Evolutionary conservation across 495 filamentous ascomycete species (phyloP), one percentile per base, ranked within the genome.

Genomic region (Aspergillus olivimuriae): DNA sequence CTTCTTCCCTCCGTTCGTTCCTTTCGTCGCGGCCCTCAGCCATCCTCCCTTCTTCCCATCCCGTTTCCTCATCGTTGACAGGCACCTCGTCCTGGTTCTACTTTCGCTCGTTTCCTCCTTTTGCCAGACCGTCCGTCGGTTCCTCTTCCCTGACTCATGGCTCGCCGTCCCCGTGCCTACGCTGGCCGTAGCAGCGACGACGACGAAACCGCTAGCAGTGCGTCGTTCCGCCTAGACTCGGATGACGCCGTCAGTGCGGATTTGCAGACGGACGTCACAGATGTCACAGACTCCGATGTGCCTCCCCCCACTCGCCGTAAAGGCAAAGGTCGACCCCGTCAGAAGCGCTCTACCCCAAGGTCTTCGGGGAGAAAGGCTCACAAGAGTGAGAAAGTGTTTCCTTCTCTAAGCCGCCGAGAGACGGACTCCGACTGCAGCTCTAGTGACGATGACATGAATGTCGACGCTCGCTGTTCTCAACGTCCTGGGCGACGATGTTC

Each of bases 371-470:
- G 31, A 10, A 33, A 33, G 31, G 31, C n/a, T n/a, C n/a, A n/a
- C n/a, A 32, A 32, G 14, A 32, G 31, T 33, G 31, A 33, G 31
- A 33, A 33, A 33, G 31, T 11, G 31, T 33, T 15, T 33, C 31
- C 31, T 33, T 33, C 31, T 11, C 31, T 33, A 33, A 11, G 31
- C 31, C 31, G 31, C 31, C 31, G 31, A 33, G 31, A 15, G 31
- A 33, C 31, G 31, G 31, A 33, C 31, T 33, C 31, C 31, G 31
- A 33, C 31, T 33, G 31, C 31, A 33, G 31, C 31, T 33, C 31
- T 33, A 33, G 31, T 33, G 31, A 33, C 31, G 31, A 33, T 33
- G 31, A 33, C 31, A 15, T 33, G 31, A 33, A 33, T 33, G 31
- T 33, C 31, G 31, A 33, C 31, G 31, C 31, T 15, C 31, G 31